Percentiles rank a stretch among this genome's conserved stretches.
phyloP scores from a whole-genome alignment of 768 basidiomycete species.

The Boletus huronensis region DNA sequence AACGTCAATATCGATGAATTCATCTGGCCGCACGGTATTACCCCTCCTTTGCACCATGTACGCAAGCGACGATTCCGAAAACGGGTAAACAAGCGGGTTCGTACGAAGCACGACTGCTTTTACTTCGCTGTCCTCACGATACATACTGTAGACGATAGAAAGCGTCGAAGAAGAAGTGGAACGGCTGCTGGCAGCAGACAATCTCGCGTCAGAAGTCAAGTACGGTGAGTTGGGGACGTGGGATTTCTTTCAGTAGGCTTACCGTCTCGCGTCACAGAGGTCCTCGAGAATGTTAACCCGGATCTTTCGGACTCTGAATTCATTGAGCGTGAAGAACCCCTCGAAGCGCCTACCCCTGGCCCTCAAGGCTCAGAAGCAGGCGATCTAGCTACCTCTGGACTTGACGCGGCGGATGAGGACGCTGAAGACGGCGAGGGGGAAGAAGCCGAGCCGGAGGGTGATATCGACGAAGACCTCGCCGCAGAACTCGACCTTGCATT shows the following conservation, averaged over 20 bases:
- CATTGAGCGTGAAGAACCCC: slow-evolving; percentile 58
- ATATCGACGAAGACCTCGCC: slow-evolving; percentile 85
- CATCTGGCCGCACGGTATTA: slow-evolving; percentile 95
- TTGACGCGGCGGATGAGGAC: slow-evolving; percentile 52
- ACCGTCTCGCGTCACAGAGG: slow-evolving; percentile 44
- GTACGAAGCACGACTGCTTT: slow-evolving; percentile 17
- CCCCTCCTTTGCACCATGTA: slow-evolving; percentile 86
- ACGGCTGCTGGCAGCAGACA: slow-evolving; percentile 76
- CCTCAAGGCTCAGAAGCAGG: slow-evolving; percentile 62
- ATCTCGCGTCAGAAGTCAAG: slow-evolving; percentile 68
- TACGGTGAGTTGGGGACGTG: slow-evolving; percentile 49
- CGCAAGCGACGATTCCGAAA: slow-evolving; percentile 92
- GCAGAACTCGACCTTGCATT: slow-evolving; percentile 85
- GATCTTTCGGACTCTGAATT: slow-evolving; percentile 89
- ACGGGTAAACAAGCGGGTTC: slow-evolving; percentile 75
- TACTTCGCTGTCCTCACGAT: slow-evolving; percentile 3
- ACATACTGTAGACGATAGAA: slow-evolving; percentile 71
- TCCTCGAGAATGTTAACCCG: slow-evolving; percentile 87
- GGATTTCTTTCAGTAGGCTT: not conserved
- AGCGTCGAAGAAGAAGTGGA: slow-evolving; percentile 94
- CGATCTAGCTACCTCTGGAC: slow-evolving; percentile 56
- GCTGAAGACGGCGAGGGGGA: slow-evolving; percentile 59
- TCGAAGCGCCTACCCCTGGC: slow-evolving; percentile 70
- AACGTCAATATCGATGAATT: slow-evolving; percentile 91
- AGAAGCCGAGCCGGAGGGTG: slow-evolving; percentile 65